Base-by-base conservation (phyloP, 345 rosid species). In the Limnanthes douglasii region DNA sequence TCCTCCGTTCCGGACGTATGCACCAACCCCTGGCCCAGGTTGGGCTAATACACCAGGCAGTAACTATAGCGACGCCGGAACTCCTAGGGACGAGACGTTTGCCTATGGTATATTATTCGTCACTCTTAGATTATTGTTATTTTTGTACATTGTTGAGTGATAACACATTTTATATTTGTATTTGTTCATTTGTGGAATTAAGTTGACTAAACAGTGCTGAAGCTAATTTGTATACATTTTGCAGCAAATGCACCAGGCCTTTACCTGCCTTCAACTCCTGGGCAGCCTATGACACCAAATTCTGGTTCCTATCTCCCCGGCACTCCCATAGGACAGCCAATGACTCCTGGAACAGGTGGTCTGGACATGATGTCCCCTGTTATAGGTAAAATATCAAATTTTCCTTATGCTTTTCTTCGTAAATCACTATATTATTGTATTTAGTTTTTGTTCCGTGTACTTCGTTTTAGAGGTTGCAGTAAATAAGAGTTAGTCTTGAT, bases 301-400 rank as follows among this genome's bases (percentile, higher is more conserved):
- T n/a, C n/a, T n/a, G n/a, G n/a, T n/a, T 57, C 75, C 8, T 90
- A 70, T 61, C 65, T 84, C 40, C 98, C 98, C 23, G 94, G 95
- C 23, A 90, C 98, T 50, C 98, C 95, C 23, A n/a, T n/a, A n/a
- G 95, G 95, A 42, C 98, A 90, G 54, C 95, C 90, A 30, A 90
- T 90, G 98, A 90, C 95, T 12, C 98, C 98, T 11, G 61, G 61
- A 49, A 56, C 56, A 4, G 86, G n/a, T n/a, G 86, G 95, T 58
- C 75, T 72, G 11, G 92, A 90, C 67, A 55, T 57, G 40, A 80
- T 83, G 94, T 90, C 98, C 48, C 95, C 98, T 46, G 94, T 61
- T 37, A 54, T 75, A 66, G 92, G 86, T 90, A 31, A n/a, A n/a
- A n/a, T n/a, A n/a, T n/a, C n/a, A n/a, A n/a, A n/a, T n/a, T n/a